Evolutionary conservation across 169 alveolate species (phyloP), one percentile per base, ranked within the genome.

Genomic region (Eimeria sp.): DNA sequence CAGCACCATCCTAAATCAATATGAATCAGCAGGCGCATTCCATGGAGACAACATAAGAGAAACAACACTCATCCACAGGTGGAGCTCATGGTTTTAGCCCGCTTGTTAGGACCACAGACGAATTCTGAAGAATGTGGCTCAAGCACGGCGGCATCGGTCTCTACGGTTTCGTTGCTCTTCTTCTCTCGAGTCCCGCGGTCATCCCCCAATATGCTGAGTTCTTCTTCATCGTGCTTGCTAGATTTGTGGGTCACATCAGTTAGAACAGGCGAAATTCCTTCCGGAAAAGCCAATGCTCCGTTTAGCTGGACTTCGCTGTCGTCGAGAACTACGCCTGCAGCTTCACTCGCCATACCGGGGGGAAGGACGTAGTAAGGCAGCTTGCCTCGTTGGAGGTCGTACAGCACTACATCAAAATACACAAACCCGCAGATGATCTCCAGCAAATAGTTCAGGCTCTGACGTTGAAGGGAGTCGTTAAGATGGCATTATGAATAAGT

Each of bases 341-440:
- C 51, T 14, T 83, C 82, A 27, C n/a, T 54, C 43, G 43, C 73
- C 34, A 30, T 43, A 40, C 45, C 67, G 14, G 99, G 99, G 11
- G 99, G 99, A 49, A 97, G 97, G 49, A 97, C 98, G 96, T 95
- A 98, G 98, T 97, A 99, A 63, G 99, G 99, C 51, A 99, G 98
- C 57, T 98, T 98, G 30, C 99, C 99, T 96, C 99, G 98, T 96
- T 99, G 98, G 99, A 99, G 98, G 96, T 99, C 99, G 97, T 98
- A 97, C 45, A 99, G 94, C 58, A 99, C 98, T 92, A 45, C 51
- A 91, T 49, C 57, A 84, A 30, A 30, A 13, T 18, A 16, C 75
- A 65, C 70, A 78, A 54, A 25, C 14, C 7, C 25, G 72, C 40
- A 11, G 10, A 40, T 27, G 47, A 40, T 27, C 11, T 63, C n/a